Evolutionary conservation across 1,284 basidiomycete genomes (phyloP), one percentile per base, ranked within the genome.

Genomic region (Papiliotrema laurentii): DNA sequence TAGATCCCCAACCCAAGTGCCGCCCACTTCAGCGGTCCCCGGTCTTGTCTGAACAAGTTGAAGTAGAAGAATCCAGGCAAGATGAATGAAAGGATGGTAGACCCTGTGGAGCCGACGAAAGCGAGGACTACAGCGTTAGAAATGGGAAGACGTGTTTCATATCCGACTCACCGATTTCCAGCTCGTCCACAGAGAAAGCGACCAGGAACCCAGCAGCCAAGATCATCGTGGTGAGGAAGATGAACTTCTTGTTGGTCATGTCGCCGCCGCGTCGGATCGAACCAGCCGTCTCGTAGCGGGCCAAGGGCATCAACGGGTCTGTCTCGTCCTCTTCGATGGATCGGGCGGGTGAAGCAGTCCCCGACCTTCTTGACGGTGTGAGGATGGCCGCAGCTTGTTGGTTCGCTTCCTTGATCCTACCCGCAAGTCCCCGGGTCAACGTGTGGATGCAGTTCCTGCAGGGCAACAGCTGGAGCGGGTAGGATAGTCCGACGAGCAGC

Each of bases 31-130:
- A 79, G 82, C 36, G 77, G 74, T 34, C 76, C 80, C 2, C 78
- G 75, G 63, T 89, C 85, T 52, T 82, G 71, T 49, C 83, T 82
- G 60, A 87, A 86, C 56, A 96, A 77, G 80, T 73, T 55, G 56
- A 70, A 69, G 58, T 71, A 64, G 59, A 66, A 65, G 68, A 45
- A 60, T 2, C 92, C 91, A 0, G 96, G 94, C 4, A 98, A 80
- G 66, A 98, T 97, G 73, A 98, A 98, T 9, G 89, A 93, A 59
- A 99, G 93, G 30, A 78, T 97, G 14, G 94, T 97, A 18, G 89
- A 93, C 16, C 96, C 96, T 0, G 94, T 96, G 10, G 91, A 87
- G 6, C 96, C 96, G 24, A 99, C 96, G 67, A 98, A 96, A 4
- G 92, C 89, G 26, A 97, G 78, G 11, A 97, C 91, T 91, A 61